Evolutionary conservation across 1,284 basidiomycete genomes (phyloP).

Genomic region (Chalciporus sp.): DNA sequence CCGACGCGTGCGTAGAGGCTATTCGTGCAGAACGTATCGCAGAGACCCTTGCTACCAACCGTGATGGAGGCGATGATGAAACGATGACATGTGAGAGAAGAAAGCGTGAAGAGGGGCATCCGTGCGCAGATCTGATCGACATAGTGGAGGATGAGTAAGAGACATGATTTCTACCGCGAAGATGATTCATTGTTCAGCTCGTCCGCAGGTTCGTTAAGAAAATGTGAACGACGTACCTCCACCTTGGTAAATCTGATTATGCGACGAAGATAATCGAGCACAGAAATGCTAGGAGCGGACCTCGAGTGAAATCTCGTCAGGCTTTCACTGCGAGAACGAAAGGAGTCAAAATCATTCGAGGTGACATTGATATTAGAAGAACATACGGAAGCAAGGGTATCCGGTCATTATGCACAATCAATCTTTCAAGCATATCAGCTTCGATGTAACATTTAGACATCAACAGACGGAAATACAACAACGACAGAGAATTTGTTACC

Average conservation of each 20-base stretch:
- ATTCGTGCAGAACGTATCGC: slow-evolving; percentile 93
- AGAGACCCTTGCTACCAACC: slow-evolving; percentile 88
- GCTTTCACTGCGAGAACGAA: slow-evolving; percentile 57
- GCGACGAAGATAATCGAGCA: slow-evolving; percentile 88
- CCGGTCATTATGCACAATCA: slow-evolving; percentile 92
- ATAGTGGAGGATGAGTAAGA: slow-evolving; percentile 89
- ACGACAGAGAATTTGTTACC: slow-evolving; percentile 47
- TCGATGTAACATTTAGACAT: slow-evolving; percentile 21
- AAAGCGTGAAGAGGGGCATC: slow-evolving; percentile 85
- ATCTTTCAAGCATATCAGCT: slow-evolving; percentile 93
- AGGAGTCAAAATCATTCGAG: slow-evolving; percentile 25
- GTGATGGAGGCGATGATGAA: slow-evolving; percentile 91
- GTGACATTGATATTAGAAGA: slow-evolving; percentile 11
- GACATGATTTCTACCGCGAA: slow-evolving; percentile 72
- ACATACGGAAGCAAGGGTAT: slow-evolving; percentile 83
- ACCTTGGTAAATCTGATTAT: slow-evolving; percentile 92
- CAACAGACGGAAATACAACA: slow-evolving; percentile 12
- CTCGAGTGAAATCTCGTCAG: slow-evolving; percentile 94
- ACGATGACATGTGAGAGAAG: slow-evolving; percentile 93
- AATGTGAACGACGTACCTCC: slow-evolving; percentile 60
- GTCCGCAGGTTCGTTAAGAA: not conserved
- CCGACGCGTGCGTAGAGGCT: slow-evolving; percentile 92
- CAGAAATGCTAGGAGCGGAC: slow-evolving; percentile 80
- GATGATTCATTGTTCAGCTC: slow-evolving; percentile 11
- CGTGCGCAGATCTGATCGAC: slow-evolving; percentile 93